Conservation (phyloP, 495 filamentous ascomycete genomes). For the Entonaema liquescens region DNA sequence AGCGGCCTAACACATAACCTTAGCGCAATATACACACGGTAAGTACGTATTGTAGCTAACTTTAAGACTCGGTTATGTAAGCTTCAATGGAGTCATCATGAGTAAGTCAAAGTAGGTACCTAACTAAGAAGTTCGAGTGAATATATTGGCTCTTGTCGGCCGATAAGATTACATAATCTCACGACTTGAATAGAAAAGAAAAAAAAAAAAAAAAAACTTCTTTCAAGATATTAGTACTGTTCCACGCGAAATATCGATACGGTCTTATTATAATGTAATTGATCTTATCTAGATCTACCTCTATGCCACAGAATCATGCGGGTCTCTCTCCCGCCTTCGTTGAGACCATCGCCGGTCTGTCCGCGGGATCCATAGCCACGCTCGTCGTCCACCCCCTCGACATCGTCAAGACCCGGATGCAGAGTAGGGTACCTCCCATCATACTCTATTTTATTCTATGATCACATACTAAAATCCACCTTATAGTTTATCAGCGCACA, state of each 20-base stretch:
- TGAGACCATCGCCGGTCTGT: constrained; percentile 90
- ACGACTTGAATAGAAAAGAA: not conserved
- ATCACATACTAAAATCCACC: constrained; percentile 2
- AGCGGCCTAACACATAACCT: too few species aligned
- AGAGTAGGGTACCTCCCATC: constrained; percentile 64
- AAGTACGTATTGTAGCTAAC: not conserved
- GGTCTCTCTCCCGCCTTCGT: constrained; percentile 77
- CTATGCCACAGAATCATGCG: constrained; percentile 57
- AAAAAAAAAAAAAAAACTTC: not conserved
- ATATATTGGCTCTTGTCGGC: not conserved
- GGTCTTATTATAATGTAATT: constrained; percentile 24
- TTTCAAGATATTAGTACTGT: not conserved
- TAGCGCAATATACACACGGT: too few species aligned
- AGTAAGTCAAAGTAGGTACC: not conserved
- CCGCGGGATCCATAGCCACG: constrained; percentile 85
- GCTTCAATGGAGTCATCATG: not conserved
- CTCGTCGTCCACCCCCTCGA: constrained; percentile 88
- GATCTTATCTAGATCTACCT: constrained; percentile 14
- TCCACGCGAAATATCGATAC: not conserved
- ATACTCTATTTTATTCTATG: not conserved
- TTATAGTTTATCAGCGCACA: constrained; percentile 49
- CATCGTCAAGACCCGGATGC: constrained; percentile 93
- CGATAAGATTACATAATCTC: not conserved
- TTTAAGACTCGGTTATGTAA: not conserved
- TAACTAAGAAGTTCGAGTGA: not conserved